Base-by-base conservation (phyloP, 2,329 filamentous ascomycete genomes). In the Metarhizium anisopliae region DNA sequence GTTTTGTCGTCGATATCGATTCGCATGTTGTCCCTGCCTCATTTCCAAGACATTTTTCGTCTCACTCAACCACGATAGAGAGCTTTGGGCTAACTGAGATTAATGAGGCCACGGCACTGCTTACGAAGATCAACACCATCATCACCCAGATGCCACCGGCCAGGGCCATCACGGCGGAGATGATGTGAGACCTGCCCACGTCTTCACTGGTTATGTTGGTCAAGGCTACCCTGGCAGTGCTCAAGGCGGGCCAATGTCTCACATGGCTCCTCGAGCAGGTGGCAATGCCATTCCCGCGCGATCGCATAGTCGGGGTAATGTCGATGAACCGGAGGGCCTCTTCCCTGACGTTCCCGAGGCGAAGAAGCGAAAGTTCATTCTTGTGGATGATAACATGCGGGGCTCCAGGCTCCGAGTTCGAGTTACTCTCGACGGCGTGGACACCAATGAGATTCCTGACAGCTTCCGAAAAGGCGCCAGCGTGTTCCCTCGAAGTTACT, bases 401-500 rank as follows among this genome's bases (percentile, higher is more conserved):
- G 87, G 87, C 53, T 86, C 84, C 52, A 83, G 91, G 47, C 85
- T 96, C 2, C 86, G 93, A 16, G 92, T 97, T 50, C 87, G 92
- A 59, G 92, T 96, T 53, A 94, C 89, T 60, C 83, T 99, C n/a
- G 90, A 96, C 67, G 85, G 86, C 49, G 91, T 96, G 63, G 88
- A 96, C 68, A 95, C 94, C 75, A 87, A 92, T 66, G 93, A 97
- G 72, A 95, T 97, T 67, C 93, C 93, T 1, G 93, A 97, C 70
- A 94, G 90, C 16, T 96, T 96, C 75, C 89, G 93, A 62, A 91
- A 91, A 73, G 84, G 83, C 55, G 93, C 93, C 64, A 90, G 89
- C 10, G 92, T 97, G 2, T 97, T 86, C 66, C 93, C 92, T 8
- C 87, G 91, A 51, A 92, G 89, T 56, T 97, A 93, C 73, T 96